phyloP scores from a whole-genome alignment of 2,329 filamentous ascomycete genomes.

The Paraphaeosphaeria minitans region DNA sequence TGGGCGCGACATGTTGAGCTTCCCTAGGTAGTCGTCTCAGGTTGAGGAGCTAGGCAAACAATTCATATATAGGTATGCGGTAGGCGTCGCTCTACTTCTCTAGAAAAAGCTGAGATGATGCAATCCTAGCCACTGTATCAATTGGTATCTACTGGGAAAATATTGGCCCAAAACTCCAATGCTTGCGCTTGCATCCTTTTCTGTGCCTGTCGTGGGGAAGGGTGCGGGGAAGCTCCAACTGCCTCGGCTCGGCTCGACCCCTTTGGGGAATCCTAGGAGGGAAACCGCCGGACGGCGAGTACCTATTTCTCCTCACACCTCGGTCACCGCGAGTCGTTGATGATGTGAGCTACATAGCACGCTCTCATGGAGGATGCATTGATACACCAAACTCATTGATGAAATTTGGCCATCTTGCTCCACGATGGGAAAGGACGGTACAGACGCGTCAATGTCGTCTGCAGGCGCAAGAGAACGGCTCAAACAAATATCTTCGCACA shows the following conservation, averaged over 20 bases:
- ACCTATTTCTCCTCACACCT: conserved; percentile 15
- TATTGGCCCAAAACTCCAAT: not conserved
- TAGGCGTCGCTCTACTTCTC: too few relatives aligned
- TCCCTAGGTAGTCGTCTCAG: too few relatives aligned
- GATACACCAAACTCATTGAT: not conserved
- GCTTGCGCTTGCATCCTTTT: not conserved
- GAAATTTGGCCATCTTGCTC: not conserved
- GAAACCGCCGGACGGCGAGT: conserved; percentile 15
- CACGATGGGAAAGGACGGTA: conserved; percentile 35
- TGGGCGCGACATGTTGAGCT: conserved; percentile 27
- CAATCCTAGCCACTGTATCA: not conserved
- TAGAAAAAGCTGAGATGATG: too few relatives aligned
- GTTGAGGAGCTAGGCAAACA: too few relatives aligned
- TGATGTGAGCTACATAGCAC: conserved; percentile 25
- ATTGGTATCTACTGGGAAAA: not conserved
- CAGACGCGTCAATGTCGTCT: conserved; percentile 27
- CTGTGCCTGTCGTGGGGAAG: not conserved
- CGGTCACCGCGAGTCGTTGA: conserved; percentile 9
- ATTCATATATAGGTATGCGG: too few relatives aligned
- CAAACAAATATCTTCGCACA: conserved; percentile 54
- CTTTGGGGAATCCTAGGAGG: not conserved
- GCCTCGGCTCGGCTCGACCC: conserved; percentile 42
- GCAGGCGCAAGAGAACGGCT: conserved; percentile 51
- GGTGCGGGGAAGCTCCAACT: conserved; percentile 26
- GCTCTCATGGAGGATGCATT: conserved; percentile 24